Conservation (phyloP, 805 yeast genomes). For the Candida ponderosae region DNA sequence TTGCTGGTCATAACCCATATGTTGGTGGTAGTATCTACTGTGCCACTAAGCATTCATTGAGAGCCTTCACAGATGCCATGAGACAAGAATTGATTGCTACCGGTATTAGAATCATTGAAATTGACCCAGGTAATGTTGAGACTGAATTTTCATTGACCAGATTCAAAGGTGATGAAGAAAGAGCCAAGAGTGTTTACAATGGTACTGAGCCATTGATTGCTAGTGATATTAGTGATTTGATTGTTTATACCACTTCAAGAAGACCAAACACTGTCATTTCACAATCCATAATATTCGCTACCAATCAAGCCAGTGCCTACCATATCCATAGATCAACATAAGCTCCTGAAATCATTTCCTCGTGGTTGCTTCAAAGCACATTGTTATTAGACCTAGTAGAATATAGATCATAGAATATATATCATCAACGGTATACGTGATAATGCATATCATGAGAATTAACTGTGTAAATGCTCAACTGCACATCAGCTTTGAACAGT, state of each 20-base stretch:
- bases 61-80: slow-evolving; percentile 60
- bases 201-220: slow-evolving; percentile 53
- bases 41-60: slow-evolving; percentile 70
- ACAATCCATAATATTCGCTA: slow-evolving; percentile 75
- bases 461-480: too few relatives aligned
- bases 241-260: slow-evolving; percentile 48
- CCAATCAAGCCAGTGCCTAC: slow-evolving; percentile 74
- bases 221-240: slow-evolving; percentile 50
- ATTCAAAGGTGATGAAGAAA: slow-evolving; percentile 46
- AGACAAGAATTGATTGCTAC: slow-evolving; percentile 72
- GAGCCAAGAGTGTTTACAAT: slow-evolving; percentile 47
- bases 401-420: too few relatives aligned
- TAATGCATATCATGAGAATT: too few relatives aligned
- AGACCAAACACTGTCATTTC: slow-evolving; percentile 52
- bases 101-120: slow-evolving; percentile 54
- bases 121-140: slow-evolving; percentile 65
- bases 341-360: too few relatives aligned
- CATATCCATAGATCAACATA: slow-evolving; percentile 51
- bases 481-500: too few relatives aligned
- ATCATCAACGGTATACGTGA: too few relatives aligned
- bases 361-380: too few relatives aligned
- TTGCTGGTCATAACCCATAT: slow-evolving; percentile 78
- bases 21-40: slow-evolving; percentile 77
- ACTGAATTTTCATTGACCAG: slow-evolving; percentile 59
- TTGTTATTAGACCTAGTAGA: too few relatives aligned